Conservation (phyloP, 805 yeast genomes). For the Clavispora santaluciae region DNA sequence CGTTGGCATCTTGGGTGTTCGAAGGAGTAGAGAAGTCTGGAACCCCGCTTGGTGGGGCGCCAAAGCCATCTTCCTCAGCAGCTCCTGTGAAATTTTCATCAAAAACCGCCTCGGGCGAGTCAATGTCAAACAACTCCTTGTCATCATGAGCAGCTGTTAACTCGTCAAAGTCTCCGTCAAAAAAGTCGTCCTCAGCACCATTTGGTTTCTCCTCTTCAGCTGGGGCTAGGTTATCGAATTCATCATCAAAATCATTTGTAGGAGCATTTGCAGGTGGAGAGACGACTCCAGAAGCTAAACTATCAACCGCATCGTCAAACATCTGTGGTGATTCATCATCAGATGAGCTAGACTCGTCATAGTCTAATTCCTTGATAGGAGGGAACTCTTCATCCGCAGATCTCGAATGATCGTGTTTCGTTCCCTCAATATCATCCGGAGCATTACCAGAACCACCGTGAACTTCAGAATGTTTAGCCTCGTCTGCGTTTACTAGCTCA, state of each 20-base stretch:
- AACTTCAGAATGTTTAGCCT: constrained; percentile 24
- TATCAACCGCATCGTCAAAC: constrained; percentile 34
- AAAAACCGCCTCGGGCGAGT: constrained; percentile 15
- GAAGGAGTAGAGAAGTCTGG: constrained; percentile 8
- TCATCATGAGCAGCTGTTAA: constrained; percentile 29
- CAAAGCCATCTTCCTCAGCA: constrained; percentile 17
- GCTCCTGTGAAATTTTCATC: constrained; percentile 42
- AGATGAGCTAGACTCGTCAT: constrained; percentile 47
- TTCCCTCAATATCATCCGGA: constrained; percentile 3
- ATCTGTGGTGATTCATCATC: constrained; percentile 29
- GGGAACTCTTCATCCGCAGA: constrained; percentile 52
- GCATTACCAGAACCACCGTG: constrained; percentile 4
- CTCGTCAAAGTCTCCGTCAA: constrained; percentile 36
- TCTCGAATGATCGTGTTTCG: background rate
- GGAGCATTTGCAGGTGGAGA: constrained; percentile 20
- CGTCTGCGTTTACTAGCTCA: constrained; percentile 50
- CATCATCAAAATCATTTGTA: constrained; percentile 30
- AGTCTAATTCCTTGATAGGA: constrained; percentile 53
- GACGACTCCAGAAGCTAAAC: constrained; percentile 2
- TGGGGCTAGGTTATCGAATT: constrained; percentile 35
- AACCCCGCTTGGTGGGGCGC: constrained; percentile 9
- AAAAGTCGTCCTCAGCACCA: constrained; percentile 20
- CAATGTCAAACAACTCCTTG: constrained; percentile 26
- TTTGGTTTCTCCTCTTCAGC: constrained; percentile 18
- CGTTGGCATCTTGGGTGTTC: constrained; percentile 34